A percentile compares a stretch with the other conserved stretches of the same genome.
Conservation (phyloP, 805 yeast genomes). For the Metschnikowia koreensis region DNA sequence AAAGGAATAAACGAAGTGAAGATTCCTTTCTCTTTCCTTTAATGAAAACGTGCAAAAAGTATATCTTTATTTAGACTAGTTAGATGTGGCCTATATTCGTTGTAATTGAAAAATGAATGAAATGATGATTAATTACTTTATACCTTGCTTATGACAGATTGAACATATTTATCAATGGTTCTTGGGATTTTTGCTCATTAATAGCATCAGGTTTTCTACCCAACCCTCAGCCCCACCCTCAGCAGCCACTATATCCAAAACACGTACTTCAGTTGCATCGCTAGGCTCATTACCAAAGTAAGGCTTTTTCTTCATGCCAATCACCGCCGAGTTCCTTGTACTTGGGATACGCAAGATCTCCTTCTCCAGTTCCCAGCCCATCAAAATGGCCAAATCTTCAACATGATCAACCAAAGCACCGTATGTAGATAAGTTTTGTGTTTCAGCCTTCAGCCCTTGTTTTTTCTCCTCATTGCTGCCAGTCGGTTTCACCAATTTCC, state of each 20-base stretch:
- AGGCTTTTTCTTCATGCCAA: slow-evolving; percentile 52
- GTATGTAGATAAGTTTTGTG: slow-evolving; percentile 56
- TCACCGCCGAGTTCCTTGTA: slow-evolving; percentile 86
- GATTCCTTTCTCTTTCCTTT: no score
- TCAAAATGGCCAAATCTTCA: slow-evolving; percentile 58
- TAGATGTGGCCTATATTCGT: no score
- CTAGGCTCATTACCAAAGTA: slow-evolving; percentile 23
- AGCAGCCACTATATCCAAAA: slow-evolving; percentile 60
- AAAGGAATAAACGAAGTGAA: no score
- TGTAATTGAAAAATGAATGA: neutral
- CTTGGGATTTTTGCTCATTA: slow-evolving; percentile 70
- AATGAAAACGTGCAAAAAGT: no score
- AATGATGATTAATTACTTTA: no score
- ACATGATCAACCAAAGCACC: slow-evolving; percentile 86
- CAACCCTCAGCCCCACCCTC: slow-evolving; percentile 93
- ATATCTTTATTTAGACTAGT: no score
- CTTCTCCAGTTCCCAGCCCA: slow-evolving; percentile 83
- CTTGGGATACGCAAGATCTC: slow-evolving; percentile 93
- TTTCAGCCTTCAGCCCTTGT: neutral
- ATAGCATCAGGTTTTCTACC: slow-evolving; percentile 75
- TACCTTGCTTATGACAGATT: neutral
- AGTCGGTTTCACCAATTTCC: slow-evolving; percentile 17
- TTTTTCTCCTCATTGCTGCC: neutral
- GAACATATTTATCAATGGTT: slow-evolving; percentile 48
- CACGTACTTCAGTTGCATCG: slow-evolving; percentile 37